These are phyloP conservation scores for Monosporozyma aquatica DNA, from an alignment of 805 yeast species.

Conservation along the genomic window DNA sequence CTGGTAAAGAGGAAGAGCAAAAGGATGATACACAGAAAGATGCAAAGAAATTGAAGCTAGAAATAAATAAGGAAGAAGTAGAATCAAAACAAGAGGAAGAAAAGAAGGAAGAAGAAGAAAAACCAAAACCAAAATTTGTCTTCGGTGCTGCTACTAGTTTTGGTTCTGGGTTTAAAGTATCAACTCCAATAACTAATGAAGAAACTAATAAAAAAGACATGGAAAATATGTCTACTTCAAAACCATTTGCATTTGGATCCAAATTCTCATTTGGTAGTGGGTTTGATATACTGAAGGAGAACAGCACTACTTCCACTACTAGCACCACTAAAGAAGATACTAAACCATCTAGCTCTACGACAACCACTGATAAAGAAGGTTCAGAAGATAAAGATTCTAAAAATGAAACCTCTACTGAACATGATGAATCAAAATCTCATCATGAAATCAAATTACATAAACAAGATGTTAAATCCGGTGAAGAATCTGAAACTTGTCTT, in stretches of 20 bases:
- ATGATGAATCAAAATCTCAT: slow-evolving; percentile 11
- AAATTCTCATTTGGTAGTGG: slow-evolving; percentile 37
- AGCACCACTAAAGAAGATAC: too few relatives aligned
- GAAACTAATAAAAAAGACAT: slow-evolving; percentile 2
- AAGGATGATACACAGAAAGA: slow-evolving; percentile 5
- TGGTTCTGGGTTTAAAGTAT: slow-evolving; percentile 32
- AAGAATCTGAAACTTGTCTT: slow-evolving; percentile 69
- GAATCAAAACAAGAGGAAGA: background rate
- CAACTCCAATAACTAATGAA: slow-evolving; percentile 12
- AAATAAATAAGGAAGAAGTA: background rate
- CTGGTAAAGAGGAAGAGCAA: slow-evolving; percentile 3
- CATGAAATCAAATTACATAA: slow-evolving; percentile 42
- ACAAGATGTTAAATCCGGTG: slow-evolving; percentile 70
- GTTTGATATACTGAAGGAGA: slow-evolving; percentile 23
- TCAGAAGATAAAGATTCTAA: slow-evolving; percentile 4
- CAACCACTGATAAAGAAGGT: slow-evolving; percentile 6
- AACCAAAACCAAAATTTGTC: slow-evolving; percentile 37
- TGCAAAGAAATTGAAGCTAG: background rate
- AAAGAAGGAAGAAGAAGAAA: slow-evolving; percentile 2
- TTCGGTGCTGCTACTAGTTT: slow-evolving; percentile 48
- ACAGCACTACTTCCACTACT: too few relatives aligned
- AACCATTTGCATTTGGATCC: slow-evolving; percentile 36
- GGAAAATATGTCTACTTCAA: slow-evolving; percentile 4
- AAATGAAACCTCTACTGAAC: background rate
- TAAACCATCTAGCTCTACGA: too few relatives aligned